A percentile compares a stretch with the other conserved stretches of the same genome.
These are phyloP conservation scores for Anthracocystis walkeri DNA, from an alignment of 1,284 basidiomycete species.

Conservation along the genomic window DNA sequence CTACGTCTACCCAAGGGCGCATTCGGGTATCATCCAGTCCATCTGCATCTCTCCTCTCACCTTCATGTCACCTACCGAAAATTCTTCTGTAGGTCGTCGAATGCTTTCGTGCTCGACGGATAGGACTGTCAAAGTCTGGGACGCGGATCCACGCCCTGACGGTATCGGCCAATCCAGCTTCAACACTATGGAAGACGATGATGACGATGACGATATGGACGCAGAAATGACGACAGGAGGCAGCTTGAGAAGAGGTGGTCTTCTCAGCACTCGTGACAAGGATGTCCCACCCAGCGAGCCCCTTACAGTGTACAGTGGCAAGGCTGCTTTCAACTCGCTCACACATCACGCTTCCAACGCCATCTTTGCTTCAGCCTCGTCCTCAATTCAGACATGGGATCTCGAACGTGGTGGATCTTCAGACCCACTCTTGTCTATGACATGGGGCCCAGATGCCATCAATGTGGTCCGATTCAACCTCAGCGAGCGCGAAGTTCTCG, in stretches of 20 bases:
- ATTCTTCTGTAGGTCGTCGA: constrained; percentile 71
- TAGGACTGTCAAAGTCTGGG: constrained; percentile 91
- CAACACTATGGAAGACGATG: constrained; percentile 58
- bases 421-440: constrained; percentile 71
- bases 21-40: constrained; percentile 83
- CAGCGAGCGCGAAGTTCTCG: constrained; percentile 91
- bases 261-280: constrained; percentile 59
- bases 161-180: constrained; percentile 66
- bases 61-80: constrained; percentile 58
- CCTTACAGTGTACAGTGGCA: constrained; percentile 62
- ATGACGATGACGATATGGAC: constrained; percentile 64
- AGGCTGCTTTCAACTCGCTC: constrained; percentile 77
- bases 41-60: constrained; percentile 81
- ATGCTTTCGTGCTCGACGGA: constrained; percentile 93
- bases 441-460: constrained; percentile 79
- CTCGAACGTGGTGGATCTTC: constrained; percentile 82
- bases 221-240: constrained; percentile 56
- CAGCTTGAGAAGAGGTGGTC: constrained; percentile 47
- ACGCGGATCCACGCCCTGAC: constrained; percentile 70
- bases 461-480: constrained; percentile 91
- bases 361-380: constrained; percentile 93
- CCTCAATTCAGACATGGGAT: constrained; percentile 96
- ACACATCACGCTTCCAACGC: constrained; percentile 90
- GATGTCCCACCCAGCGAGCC: constrained; percentile 59
- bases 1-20: constrained; percentile 81